Conservation (phyloP, 306 rosid genomes). For the Herpetospermum pedunculosum region DNA sequence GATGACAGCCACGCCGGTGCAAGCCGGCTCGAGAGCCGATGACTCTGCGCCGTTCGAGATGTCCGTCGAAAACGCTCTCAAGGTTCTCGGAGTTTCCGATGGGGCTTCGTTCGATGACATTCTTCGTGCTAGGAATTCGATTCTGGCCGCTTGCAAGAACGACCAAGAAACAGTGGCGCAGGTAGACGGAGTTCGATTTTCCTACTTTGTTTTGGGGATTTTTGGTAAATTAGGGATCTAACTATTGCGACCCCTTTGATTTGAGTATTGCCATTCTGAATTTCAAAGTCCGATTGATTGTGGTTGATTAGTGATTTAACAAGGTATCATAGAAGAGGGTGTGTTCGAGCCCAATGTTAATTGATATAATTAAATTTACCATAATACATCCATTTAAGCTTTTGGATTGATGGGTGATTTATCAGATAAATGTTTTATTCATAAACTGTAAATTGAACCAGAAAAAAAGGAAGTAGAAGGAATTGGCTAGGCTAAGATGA, state of each 20-base stretch:
- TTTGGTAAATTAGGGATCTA: not conserved
- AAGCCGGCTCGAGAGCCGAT: slow-evolving; percentile 68
- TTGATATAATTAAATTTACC: too few relatives aligned
- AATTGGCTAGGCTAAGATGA: not conserved
- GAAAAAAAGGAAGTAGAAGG: not conserved
- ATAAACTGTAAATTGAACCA: not conserved
- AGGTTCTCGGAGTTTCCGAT: slow-evolving; percentile 85
- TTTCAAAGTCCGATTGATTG: not conserved
- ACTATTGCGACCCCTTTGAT: not conserved
- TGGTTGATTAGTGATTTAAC: too few relatives aligned
- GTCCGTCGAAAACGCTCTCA: slow-evolving; percentile 83
- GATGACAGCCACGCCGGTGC: slow-evolving; percentile 33
- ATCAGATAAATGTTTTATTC: not conserved
- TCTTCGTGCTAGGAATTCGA: slow-evolving; percentile 80
- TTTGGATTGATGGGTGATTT: too few relatives aligned
- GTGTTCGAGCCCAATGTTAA: too few relatives aligned
- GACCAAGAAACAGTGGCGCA: slow-evolving; percentile 17
- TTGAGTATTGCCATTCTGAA: not conserved
- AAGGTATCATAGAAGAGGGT: too few relatives aligned
- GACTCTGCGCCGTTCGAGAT: slow-evolving; percentile 81
- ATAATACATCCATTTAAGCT: too few relatives aligned
- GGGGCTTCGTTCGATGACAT: slow-evolving; percentile 84
- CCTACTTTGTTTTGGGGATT: not conserved
- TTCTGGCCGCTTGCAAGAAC: slow-evolving; percentile 60
- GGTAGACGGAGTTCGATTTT: not conserved